Evolutionary conservation across 129 eudicot genomes (phyloP).

Genomic region (Chrysanthemum lavandulifolium): DNA sequence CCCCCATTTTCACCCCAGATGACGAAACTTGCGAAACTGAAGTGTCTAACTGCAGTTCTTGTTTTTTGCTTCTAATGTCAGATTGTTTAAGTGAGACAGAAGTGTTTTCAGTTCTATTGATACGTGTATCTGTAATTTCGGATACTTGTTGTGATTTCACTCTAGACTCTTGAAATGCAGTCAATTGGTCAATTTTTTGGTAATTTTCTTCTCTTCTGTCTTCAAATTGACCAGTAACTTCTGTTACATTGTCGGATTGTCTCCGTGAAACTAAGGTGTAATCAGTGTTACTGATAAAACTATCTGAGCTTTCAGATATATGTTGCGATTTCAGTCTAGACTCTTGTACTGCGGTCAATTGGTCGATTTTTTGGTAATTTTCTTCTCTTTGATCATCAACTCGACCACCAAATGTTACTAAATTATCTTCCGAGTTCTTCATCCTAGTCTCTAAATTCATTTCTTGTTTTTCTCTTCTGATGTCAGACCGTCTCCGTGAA

Average conservation of each 20-base stretch:
- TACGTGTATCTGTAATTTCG: slow-evolving; percentile 19
- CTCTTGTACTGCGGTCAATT: slow-evolving; percentile 23
- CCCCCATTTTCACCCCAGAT: slow-evolving; percentile 27
- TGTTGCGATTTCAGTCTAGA: slow-evolving; percentile 42
- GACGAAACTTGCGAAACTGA: slow-evolving; percentile 3
- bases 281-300: slow-evolving; percentile 17
- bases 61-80: too few species aligned
- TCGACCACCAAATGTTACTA: slow-evolving; percentile 25
- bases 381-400: slow-evolving; percentile 39
- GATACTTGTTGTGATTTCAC: slow-evolving; percentile 40
- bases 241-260: slow-evolving; percentile 32
- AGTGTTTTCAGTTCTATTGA: slow-evolving; percentile 15
- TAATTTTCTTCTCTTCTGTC: slow-evolving; percentile 41
- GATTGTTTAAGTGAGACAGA: too few species aligned
- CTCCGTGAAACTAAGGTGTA: too few species aligned
- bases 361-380: slow-evolving; percentile 36
- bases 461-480: slow-evolving; percentile 33
- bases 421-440: slow-evolving; percentile 27
- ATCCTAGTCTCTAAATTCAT: slow-evolving; percentile 30
- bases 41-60: too few species aligned
- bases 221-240: slow-evolving; percentile 26
- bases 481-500: slow-evolving; percentile 20
- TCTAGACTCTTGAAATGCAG: slow-evolving; percentile 31
- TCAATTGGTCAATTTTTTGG: slow-evolving; percentile 31
- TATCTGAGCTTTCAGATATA: slow-evolving; percentile 27